Evolutionary conservation across 306 rosid genomes (phyloP), one percentile per base, ranked within the genome.

Genomic region (Quercus agrifolia): DNA sequence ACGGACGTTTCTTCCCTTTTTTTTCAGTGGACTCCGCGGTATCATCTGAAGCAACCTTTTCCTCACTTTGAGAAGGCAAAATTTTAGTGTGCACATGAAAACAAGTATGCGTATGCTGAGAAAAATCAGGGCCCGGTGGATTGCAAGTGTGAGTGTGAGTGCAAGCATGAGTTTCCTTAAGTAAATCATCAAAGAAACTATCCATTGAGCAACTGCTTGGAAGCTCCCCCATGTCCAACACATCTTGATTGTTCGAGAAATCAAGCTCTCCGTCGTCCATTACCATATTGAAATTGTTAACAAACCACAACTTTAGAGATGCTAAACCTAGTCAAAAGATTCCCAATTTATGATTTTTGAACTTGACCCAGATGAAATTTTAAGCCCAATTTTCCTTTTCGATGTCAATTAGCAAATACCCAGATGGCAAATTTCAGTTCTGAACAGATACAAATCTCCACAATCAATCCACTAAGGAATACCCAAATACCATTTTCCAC

Each of bases 61-160:
- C 97, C 12, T 95, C 99, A 9, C 72, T 51, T 6, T 89, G 33
- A 0, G 94, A 86, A 10, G 98, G 90, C 56, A 93, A 89, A 70
- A 96, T 90, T 61, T 95, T 89, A 44, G 99, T 93, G 77, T 96
- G 99, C 12, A 90, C 97, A 69, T 96, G 99, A 78, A 91, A 90
- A 79, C 99, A 96, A 19, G 99, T 96, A 82, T 96, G 99, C 20
- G 97, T 91, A 75, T 96, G 99, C 46, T 41, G 46, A 0, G 98
- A 85, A 67, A 77, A 75, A 79, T 96, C 99, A 23, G 99, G 99
- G 8, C 99, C 99, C 0, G 98, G 97, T 23, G 99, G 98, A 83
- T 96, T 96, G 87, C 99, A 96, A 55, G 98, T 96, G 88, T 96
- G 99, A 55, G 98, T 89, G 82, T 96, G 99, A 46, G 96, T 91